Base-by-base conservation (phyloP, 2,329 filamentous ascomycete species). In the Fonsecaea monophora region DNA sequence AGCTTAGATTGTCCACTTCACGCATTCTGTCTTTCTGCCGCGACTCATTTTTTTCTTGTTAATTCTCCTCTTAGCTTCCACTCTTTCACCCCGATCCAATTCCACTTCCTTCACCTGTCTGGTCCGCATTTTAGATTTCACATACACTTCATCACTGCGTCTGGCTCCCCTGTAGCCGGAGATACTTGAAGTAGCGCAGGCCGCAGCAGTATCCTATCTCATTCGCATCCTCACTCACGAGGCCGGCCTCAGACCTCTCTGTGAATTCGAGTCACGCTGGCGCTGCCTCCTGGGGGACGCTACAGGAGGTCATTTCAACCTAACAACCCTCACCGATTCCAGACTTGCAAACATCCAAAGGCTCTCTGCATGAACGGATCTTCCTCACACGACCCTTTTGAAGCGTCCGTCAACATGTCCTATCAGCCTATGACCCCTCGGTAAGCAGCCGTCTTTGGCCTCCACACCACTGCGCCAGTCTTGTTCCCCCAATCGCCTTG, bases 401-500 rank as follows among this genome's bases (percentile, higher is more conserved):
- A 30, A 15, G 25, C 21, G 45, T 4, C 38, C 35, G 6, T 38
- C 32, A 61, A 34, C 3, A 61, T 61, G 59, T 30, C 59, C 32
- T 61, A 61, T 15, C 32, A 54, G 21, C 59, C 59, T n/a, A 53
- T 61, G 48, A 53, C 21, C 59, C 59, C 48, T 30, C 32, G 48
- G 59, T 61, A 61, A 61, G 59, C 53, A 38, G n/a, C 18, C 15
- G n/a, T 53, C 13, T 25, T 5, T 40, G 32, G 3, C 30, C 18
- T 21, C n/a, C 8, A n/a, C 42, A 18, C 8, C 45, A 6, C 25
- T 18, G 30, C 42, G 9, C 45, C 12, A 30, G 45, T 25, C 18
- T 50, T 13, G 10, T 13, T 18, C 45, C 18, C 21, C 25, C 45
- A 30, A 50, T 9, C 15, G 21, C 45, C 45, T 30, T 50, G 18